A percentile compares a stretch with the other conserved stretches of the same genome.
Evolutionary conservation across 495 filamentous ascomycete species (phyloP).

Genomic region (Penicillium ucsense): DNA sequence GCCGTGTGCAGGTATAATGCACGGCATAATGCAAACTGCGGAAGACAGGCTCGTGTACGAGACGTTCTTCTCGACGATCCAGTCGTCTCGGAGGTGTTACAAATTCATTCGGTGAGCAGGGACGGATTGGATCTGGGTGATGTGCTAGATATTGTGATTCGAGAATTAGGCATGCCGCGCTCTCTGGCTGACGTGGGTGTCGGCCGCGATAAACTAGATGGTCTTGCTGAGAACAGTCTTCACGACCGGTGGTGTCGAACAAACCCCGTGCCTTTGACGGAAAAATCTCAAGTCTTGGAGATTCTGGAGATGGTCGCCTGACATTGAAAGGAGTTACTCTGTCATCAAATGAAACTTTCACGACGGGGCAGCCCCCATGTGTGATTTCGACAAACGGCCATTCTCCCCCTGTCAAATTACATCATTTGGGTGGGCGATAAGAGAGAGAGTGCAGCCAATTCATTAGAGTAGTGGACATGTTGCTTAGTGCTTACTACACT

Average conservation of each 20-base stretch:
- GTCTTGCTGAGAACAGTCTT: constrained; percentile 42
- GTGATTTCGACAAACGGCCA: no score
- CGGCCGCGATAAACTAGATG: constrained; percentile 40
- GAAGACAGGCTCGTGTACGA: constrained; percentile 36
- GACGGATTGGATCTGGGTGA: constrained; percentile 41
- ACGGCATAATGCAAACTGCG: constrained; percentile 33
- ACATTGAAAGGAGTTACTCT: background rate
- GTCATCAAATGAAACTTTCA: no score
- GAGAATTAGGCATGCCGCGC: constrained; percentile 45
- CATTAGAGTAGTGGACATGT: no score
- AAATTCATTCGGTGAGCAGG: constrained; percentile 20
- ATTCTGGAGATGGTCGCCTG: constrained; percentile 41
- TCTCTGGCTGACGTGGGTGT: constrained; percentile 46
- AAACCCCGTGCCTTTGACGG: constrained; percentile 40
- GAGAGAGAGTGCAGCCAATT: no score
- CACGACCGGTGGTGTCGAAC: constrained; percentile 39
- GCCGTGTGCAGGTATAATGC: constrained; percentile 53
- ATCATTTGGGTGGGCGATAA: no score
- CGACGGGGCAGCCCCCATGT: no score
- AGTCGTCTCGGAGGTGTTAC: constrained; percentile 33
- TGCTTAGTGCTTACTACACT: no score
- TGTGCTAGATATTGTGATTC: constrained; percentile 44
- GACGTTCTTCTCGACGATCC: constrained; percentile 40
- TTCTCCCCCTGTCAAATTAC: no score
- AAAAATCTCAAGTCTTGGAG: constrained; percentile 45